These are phyloP conservation scores for Verticillium tricorpus DNA, from an alignment of 2,329 filamentous ascomycete species.

Conservation along the genomic window DNA sequence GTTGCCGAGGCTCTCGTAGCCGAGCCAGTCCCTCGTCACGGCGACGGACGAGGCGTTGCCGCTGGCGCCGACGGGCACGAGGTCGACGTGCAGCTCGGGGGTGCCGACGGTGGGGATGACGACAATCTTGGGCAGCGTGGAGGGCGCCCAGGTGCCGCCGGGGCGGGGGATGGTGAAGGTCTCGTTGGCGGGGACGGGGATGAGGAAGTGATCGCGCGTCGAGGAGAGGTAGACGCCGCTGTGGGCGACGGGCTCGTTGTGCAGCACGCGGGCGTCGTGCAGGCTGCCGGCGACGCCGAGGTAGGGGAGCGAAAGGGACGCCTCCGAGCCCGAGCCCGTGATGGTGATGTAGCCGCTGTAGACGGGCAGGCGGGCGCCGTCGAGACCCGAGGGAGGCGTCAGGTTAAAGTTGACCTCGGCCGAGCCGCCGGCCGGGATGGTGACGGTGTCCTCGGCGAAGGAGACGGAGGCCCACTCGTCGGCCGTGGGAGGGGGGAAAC, in stretches of 20 bases:
- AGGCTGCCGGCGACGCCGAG: constrained; percentile 28
- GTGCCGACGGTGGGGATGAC: constrained; percentile 12
- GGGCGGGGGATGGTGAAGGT: constrained; percentile 19
- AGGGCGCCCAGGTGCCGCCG: neutral
- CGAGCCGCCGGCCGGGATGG: constrained; percentile 19
- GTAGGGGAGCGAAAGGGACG: constrained; percentile 31
- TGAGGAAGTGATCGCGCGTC: constrained; percentile 8
- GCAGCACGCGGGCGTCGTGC: constrained; percentile 12
- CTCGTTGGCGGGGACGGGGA: constrained; percentile 13
- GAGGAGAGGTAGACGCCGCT: constrained; percentile 12
- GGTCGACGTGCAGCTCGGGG: constrained; percentile 15
- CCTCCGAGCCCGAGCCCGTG: constrained; percentile 25
- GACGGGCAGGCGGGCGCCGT: constrained; percentile 28
- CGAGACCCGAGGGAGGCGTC: constrained; percentile 20
- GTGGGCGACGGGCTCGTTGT: constrained; percentile 4
- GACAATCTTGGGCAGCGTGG: neutral
- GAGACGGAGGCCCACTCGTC: constrained; percentile 6
- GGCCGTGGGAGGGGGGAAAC: constrained; percentile 13
- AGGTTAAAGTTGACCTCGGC: constrained; percentile 22
- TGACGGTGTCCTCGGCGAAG: constrained; percentile 16
- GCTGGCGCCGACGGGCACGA: constrained; percentile 6
- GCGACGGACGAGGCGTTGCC: constrained; percentile 4
- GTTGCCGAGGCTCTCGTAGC: constrained; percentile 15
- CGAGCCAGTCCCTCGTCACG: constrained; percentile 11
- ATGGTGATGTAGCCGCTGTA: constrained; percentile 39